Percentiles rank a stretch among this genome's conserved stretches.
phyloP scores from a whole-genome alignment of 139 green algal species.

The Ostreobium quekettii region DNA sequence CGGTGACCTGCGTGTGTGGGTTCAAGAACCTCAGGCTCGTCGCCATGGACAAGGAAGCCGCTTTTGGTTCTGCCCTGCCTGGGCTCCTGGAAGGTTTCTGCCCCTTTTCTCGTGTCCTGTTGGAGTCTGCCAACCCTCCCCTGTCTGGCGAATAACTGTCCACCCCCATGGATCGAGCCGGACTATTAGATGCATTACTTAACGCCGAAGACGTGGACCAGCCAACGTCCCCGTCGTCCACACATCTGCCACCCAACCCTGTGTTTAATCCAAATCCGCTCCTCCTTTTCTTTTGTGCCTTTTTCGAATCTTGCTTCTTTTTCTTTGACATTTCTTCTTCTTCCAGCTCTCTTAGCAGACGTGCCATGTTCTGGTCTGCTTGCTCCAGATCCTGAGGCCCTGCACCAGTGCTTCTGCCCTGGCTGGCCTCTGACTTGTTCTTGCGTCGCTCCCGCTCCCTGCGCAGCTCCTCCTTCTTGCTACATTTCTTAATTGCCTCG shows the following conservation, averaged over 20 bases:
- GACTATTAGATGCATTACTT: neutral
- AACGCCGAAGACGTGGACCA: too few species aligned
- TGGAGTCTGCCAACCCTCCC: too few species aligned
- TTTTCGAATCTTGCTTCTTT: too few species aligned
- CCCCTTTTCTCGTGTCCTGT: too few species aligned
- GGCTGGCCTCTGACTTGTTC: neutral
- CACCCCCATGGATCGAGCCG: too few species aligned
- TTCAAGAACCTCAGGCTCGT: too few species aligned
- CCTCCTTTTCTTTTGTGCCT: neutral
- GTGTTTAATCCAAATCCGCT: neutral
- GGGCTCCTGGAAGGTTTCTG: too few species aligned
- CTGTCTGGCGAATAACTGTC: too few species aligned
- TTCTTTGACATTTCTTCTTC: constrained; percentile 13
- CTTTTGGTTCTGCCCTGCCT: neutral
- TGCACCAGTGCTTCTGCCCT: neutral
- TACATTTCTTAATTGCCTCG: neutral
- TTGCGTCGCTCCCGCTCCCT: neutral
- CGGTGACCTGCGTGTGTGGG: too few species aligned
- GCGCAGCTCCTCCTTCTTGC: neutral
- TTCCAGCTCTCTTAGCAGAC: neutral
- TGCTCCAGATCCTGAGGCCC: neutral
- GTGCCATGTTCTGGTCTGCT: neutral
- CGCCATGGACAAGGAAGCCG: neutral
- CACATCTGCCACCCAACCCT: neutral
- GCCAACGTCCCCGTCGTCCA: neutral